These are phyloP conservation scores for Coffea canephora DNA, from an alignment of 257 asterid genomes.

Conservation along the genomic window DNA sequence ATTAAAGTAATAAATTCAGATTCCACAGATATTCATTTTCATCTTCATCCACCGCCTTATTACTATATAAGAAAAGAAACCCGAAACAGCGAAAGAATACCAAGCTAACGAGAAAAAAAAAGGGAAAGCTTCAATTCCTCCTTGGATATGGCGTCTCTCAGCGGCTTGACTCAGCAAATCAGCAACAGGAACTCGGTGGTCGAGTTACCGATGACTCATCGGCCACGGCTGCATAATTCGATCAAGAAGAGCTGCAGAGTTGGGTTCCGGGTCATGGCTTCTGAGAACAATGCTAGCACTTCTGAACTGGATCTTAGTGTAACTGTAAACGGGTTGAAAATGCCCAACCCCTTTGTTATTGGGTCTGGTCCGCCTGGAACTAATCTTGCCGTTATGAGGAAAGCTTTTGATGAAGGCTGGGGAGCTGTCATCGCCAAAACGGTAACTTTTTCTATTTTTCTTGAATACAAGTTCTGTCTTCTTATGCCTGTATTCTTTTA, in stretches of 20 bases:
- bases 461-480: neutral
- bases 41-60: neutral
- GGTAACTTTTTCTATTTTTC: constrained; percentile 33
- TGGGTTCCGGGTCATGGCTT: constrained; percentile 52
- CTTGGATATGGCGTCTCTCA: constrained; percentile 21
- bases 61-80: too few relatives aligned
- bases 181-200: constrained; percentile 25
- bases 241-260: constrained; percentile 29
- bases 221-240: constrained; percentile 12
- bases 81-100: too few relatives aligned
- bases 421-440: constrained; percentile 99
- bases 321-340: constrained; percentile 79
- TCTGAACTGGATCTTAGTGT: constrained; percentile 91
- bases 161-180: constrained; percentile 26
- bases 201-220: constrained; percentile 30
- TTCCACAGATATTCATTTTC: constrained; percentile 8
- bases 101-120: too few relatives aligned
- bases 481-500: neutral
- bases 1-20: neutral
- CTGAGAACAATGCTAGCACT: constrained; percentile 11
- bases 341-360: constrained; percentile 95
- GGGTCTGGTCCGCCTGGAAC: constrained; percentile 99
- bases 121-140: neutral
- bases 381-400: constrained; percentile 87
- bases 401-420: constrained; percentile 98